These are phyloP conservation scores for Xerocomus brunneocitrinus DNA, from an alignment of 768 basidiomycete genomes.

Conservation along the genomic window DNA sequence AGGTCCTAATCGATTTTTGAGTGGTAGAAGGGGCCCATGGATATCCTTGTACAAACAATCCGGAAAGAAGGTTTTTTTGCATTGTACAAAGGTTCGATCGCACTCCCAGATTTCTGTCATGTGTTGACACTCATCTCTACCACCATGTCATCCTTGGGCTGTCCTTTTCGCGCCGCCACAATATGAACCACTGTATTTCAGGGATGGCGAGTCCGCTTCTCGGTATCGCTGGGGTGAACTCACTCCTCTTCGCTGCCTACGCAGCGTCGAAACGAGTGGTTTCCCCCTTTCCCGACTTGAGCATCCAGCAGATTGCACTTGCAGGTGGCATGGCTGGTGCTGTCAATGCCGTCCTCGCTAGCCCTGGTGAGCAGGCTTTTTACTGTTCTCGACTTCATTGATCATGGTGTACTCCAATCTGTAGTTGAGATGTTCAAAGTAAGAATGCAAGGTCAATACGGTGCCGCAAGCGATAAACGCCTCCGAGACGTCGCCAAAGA, in stretches of 20 bases:
- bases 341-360: constrained; percentile 83
- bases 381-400: background rate
- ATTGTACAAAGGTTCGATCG: constrained; percentile 78
- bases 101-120: background rate
- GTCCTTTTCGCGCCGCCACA: background rate
- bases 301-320: constrained; percentile 70
- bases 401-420: background rate
- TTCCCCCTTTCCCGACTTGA: constrained; percentile 84
- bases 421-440: constrained; percentile 98
- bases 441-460: constrained; percentile 95
- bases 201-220: constrained; percentile 89
- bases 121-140: too few relatives aligned
- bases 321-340: constrained; percentile 95
- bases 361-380: constrained; percentile 55
- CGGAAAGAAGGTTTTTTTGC: constrained; percentile 88
- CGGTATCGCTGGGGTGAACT: constrained; percentile 95
- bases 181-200: constrained; percentile 21
- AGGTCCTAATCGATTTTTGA: background rate
- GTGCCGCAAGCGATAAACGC: constrained; percentile 70
- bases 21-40: constrained; percentile 84
- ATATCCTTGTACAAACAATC: constrained; percentile 79
- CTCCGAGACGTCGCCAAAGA: constrained; percentile 68
- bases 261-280: constrained; percentile 73
- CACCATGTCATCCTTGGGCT: too few relatives aligned
- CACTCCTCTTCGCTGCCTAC: constrained; percentile 89